These are phyloP conservation scores for Schwanniomyces vanrijiae DNA, from an alignment of 805 yeast species.

Conservation along the genomic window DNA sequence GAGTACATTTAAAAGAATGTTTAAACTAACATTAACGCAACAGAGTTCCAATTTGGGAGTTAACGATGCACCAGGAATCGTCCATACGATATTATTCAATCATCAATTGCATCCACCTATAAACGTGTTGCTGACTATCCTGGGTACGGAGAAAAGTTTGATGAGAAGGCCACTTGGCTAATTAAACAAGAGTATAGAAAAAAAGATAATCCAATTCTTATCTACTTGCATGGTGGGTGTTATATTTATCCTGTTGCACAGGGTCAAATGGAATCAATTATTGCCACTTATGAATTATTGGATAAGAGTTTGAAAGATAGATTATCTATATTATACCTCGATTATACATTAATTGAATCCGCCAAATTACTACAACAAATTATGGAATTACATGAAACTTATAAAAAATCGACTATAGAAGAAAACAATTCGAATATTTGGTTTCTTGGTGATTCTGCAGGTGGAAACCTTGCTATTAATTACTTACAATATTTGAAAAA, in stretches of 20 bases:
- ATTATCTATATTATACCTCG: conserved; percentile 28
- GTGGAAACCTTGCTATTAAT: conserved; percentile 35
- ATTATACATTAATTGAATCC: conserved; percentile 29
- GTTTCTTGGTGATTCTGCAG: conserved; percentile 45
- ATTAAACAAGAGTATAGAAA: conserved; percentile 25
- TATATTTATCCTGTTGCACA: conserved; percentile 1
- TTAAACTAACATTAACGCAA: background rate
- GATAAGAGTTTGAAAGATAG: conserved; percentile 15
- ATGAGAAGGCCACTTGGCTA: conserved; percentile 24
- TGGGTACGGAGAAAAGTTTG: conserved; percentile 1
- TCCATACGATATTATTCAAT: background rate
- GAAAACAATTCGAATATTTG: conserved; percentile 30
- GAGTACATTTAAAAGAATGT: background rate
- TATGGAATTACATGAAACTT: conserved; percentile 27
- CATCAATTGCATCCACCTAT: background rate
- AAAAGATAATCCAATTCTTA: conserved; percentile 27
- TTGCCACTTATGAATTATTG: conserved; percentile 28
- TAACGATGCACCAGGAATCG: background rate
- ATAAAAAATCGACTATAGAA: conserved; percentile 17
- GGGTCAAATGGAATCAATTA: conserved; percentile 27
- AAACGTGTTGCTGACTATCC: background rate
- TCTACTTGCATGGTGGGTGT: conserved; percentile 40
- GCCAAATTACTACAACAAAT: conserved; percentile 36
- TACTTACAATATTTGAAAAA: conserved; percentile 27
- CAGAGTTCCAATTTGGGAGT: background rate